Evolutionary conservation across 345 rosid genomes (phyloP).

Genomic region (Ailanthus altissimus): DNA sequence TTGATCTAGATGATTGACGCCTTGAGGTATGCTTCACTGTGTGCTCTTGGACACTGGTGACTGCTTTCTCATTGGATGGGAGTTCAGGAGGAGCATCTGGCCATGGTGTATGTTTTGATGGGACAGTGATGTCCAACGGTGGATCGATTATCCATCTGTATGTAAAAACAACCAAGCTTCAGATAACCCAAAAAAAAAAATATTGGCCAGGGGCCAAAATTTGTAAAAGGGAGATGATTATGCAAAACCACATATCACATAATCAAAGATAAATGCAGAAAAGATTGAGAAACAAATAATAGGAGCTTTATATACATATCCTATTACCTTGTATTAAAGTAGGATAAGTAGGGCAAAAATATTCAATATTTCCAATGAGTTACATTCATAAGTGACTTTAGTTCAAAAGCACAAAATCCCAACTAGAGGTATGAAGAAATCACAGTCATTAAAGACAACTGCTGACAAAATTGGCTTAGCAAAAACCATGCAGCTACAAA

Average conservation of each 20-base stretch:
- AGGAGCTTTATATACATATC: background rate
- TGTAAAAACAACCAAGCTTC: background rate
- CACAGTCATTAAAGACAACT: background rate
- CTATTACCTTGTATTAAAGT: background rate
- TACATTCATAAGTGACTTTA: background rate
- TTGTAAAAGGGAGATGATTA: background rate
- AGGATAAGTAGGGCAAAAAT: background rate
- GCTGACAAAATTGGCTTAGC: background rate
- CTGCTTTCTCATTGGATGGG: conserved; percentile 45
- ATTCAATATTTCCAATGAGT: background rate
- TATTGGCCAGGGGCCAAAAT: background rate
- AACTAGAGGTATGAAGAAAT: background rate
- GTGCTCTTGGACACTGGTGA: conserved; percentile 42
- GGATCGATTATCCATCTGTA: conserved; percentile 93
- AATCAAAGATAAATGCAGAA: background rate
- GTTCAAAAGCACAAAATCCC: background rate
- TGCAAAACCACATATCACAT: background rate
- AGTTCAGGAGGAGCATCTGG: conserved; percentile 94
- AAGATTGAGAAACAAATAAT: background rate
- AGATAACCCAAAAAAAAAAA: background rate
- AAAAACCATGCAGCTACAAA: background rate
- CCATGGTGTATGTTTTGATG: conserved; percentile 89
- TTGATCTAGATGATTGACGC: conserved; percentile 56
- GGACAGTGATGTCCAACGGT: conserved; percentile 81
- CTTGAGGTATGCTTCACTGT: conserved; percentile 54